These are phyloP conservation scores for Eucalyptus tenuipes DNA, from an alignment of 345 rosid species.

Conservation along the genomic window DNA sequence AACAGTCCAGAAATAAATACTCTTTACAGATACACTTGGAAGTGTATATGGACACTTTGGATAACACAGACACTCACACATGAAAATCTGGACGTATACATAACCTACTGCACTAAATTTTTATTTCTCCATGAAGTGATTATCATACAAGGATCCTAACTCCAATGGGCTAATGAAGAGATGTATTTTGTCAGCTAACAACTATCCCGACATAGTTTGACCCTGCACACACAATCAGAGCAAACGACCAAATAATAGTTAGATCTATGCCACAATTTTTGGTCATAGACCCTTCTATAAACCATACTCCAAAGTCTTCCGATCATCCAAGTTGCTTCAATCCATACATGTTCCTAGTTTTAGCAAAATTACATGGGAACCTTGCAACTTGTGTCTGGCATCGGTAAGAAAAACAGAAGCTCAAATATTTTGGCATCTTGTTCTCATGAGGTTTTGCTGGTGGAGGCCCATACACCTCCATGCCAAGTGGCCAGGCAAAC, in stretches of 20 bases:
- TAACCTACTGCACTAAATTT: neutral
- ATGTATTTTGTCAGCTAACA: neutral
- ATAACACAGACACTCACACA: neutral
- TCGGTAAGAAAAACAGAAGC: neutral
- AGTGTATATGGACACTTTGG: neutral
- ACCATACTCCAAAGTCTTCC: neutral
- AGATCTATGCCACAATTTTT: neutral
- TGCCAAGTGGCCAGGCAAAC: neutral
- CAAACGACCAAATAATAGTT: neutral
- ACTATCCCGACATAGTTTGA: neutral
- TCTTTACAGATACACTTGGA: neutral
- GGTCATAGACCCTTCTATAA: neutral
- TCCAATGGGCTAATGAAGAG: neutral
- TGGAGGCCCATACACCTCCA: neutral
- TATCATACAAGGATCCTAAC: neutral
- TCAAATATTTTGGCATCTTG: neutral
- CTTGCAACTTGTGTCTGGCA: neutral
- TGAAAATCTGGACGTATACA: neutral
- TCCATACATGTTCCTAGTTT: neutral
- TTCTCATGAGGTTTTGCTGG: neutral
- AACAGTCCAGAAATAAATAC: neutral
- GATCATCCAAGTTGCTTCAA: neutral
- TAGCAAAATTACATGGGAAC: neutral
- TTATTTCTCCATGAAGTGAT: neutral
- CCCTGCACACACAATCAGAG: neutral